Evolutionary conservation across 768 basidiomycete species (phyloP).

Genomic region (Pulveroboletus sp.): DNA sequence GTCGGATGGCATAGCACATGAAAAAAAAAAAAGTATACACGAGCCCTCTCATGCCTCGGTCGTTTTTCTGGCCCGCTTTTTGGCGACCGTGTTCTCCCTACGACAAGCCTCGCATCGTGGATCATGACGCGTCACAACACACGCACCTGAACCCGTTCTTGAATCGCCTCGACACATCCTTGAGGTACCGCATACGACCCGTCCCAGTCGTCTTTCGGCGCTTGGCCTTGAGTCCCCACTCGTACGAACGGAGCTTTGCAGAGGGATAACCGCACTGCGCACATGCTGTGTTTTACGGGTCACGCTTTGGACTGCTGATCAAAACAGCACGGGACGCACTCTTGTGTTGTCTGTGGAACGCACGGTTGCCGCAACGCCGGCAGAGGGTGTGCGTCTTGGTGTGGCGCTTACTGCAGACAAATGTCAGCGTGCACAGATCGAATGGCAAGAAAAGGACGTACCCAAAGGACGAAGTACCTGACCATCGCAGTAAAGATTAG

Average conservation of each 20-base stretch:
- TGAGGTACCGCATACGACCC: slow-evolving; percentile 92
- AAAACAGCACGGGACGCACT: slow-evolving; percentile 45
- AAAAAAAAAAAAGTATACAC: slow-evolving; percentile 16
- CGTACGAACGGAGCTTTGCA: slow-evolving; percentile 92
- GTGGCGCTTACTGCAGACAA: slow-evolving; percentile 79
- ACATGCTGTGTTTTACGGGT: slow-evolving; percentile 58
- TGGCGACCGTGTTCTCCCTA: slow-evolving; percentile 90
- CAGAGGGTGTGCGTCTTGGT: slow-evolving; percentile 97
- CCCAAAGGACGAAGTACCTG: slow-evolving; percentile 97
- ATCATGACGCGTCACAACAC: slow-evolving; percentile 13
- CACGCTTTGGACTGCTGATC: background rate
- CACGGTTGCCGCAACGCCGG: slow-evolving; percentile 92
- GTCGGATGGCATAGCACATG: slow-evolving; percentile 8
- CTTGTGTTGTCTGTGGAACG: slow-evolving; percentile 99
- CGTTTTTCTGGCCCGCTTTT: slow-evolving; percentile 69
- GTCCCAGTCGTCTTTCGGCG: slow-evolving; percentile 99
- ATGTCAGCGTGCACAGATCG: background rate
- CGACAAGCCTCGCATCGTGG: background rate
- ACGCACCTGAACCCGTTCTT: slow-evolving; percentile 94
- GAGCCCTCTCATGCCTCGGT: slow-evolving; percentile 39
- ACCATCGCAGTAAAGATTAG: slow-evolving; percentile 19
- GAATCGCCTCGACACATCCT: slow-evolving; percentile 90
- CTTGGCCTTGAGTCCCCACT: slow-evolving; percentile 99
- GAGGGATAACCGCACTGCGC: slow-evolving; percentile 95
- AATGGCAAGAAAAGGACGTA: slow-evolving; percentile 41